A percentile compares a stretch with the other conserved stretches of the same genome.
phyloP scores from a whole-genome alignment of 2,329 filamentous ascomycete species.

The Huntiella abstrusa region DNA sequence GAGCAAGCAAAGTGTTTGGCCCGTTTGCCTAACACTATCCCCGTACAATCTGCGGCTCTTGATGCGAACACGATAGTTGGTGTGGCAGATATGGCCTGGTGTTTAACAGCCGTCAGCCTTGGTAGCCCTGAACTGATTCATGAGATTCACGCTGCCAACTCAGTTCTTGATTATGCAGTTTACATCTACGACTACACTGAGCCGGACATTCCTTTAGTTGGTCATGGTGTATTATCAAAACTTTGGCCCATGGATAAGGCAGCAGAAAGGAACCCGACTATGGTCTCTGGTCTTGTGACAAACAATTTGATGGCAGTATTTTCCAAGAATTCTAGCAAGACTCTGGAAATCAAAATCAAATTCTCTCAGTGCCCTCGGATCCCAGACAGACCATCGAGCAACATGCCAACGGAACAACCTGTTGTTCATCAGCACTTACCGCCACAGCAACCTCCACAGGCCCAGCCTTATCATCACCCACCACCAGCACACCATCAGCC shows the following conservation, averaged over 20 bases:
- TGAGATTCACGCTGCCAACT: slow-evolving; percentile 27
- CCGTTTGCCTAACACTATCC: slow-evolving; percentile 59
- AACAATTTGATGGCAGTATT: slow-evolving; percentile 75
- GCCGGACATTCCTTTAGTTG: slow-evolving; percentile 77
- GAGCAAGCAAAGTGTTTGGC: slow-evolving; percentile 80
- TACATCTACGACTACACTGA: slow-evolving; percentile 97
- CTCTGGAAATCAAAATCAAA: slow-evolving; percentile 79
- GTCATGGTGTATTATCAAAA: slow-evolving; percentile 87
- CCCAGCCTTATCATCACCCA: too few species aligned
- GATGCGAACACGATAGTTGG: slow-evolving; percentile 71
- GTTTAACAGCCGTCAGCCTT: slow-evolving; percentile 60
- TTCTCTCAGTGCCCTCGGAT: slow-evolving; percentile 39
- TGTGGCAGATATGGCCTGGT: slow-evolving; percentile 69
- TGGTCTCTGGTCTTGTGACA: slow-evolving; percentile 79
- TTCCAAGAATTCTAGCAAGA: slow-evolving; percentile 66
- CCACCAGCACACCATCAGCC: too few species aligned
- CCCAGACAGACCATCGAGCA: too few species aligned
- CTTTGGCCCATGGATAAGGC: slow-evolving; percentile 30
- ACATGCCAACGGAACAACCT: too few species aligned
- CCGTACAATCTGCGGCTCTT: slow-evolving; percentile 61
- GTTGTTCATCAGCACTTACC: too few species aligned
- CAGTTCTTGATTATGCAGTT: slow-evolving; percentile 72
- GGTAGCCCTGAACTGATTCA: slow-evolving; percentile 62
- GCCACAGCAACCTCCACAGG: too few species aligned
- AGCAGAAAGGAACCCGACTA: slow-evolving; percentile 23